phyloP scores from a whole-genome alignment of 176 grass and related monocot species.

The Pontederia paniculata region DNA sequence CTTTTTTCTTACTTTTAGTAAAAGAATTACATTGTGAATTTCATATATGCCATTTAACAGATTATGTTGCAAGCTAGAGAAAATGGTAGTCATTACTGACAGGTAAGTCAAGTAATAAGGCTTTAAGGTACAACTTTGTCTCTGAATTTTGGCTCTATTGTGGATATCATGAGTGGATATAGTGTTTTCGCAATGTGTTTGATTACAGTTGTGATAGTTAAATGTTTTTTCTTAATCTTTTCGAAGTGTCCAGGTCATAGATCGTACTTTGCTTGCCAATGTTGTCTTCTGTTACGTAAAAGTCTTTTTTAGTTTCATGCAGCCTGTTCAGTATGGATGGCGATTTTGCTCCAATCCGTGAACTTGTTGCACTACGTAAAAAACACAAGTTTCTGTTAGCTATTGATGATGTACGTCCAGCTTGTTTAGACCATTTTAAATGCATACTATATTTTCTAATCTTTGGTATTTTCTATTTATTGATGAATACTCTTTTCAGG shows the following conservation, averaged over 20 bases:
- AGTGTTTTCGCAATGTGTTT: background rate
- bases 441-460: background rate
- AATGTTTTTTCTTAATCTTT: background rate
- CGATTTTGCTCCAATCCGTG: conserved; percentile 67
- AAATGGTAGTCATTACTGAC: conserved; percentile 87
- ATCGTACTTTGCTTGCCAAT: no score
- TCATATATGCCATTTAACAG: conserved; percentile 21
- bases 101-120: conserved; percentile 30
- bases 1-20: background rate
- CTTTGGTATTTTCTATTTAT: background rate
- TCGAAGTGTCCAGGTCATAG: background rate
- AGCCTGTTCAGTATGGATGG: conserved; percentile 97
- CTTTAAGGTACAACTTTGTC: conserved; percentile 3
- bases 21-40: background rate
- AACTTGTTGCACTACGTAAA: conserved; percentile 58
- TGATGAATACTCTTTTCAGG: conserved; percentile 34
- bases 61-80: conserved; percentile 52
- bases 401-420: conserved; percentile 69
- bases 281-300: background rate
- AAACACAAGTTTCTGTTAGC: conserved; percentile 82
- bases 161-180: background rate
- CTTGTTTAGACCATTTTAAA: background rate
- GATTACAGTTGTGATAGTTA: background rate
- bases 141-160: conserved; percentile 9
- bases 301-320: conserved; percentile 25